These are phyloP conservation scores for Galeopsis tetrahit DNA, from an alignment of 257 asterid species.

Conservation along the genomic window DNA sequence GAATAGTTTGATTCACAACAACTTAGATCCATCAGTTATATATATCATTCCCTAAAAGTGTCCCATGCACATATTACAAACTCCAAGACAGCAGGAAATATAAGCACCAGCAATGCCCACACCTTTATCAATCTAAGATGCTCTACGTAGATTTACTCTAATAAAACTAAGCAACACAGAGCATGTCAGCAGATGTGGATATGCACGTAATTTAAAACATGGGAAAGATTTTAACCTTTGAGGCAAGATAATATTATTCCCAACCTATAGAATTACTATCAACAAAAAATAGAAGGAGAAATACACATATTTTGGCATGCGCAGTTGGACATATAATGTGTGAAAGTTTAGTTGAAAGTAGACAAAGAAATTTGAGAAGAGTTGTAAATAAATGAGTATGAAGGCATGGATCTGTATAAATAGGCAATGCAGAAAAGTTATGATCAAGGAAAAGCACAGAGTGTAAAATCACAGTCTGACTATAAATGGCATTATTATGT, in stretches of 20 bases:
- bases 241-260: neutral
- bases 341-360: constrained; percentile 11
- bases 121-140: constrained; percentile 6
- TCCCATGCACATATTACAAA: constrained; percentile 17
- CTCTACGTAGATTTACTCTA: neutral
- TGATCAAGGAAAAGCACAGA: neutral
- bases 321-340: neutral
- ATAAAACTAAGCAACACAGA: constrained; percentile 4
- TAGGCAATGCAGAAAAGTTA: constrained; percentile 14
- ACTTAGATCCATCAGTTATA: neutral
- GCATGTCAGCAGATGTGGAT: constrained; percentile 13
- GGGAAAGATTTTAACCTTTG: neutral
- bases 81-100: constrained; percentile 6
- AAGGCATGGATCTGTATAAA: neutral
- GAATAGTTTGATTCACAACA: neutral
- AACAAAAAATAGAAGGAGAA: neutral
- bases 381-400: constrained; percentile 8
- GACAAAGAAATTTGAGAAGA: neutral
- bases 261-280: constrained; percentile 15
- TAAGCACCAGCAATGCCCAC: constrained; percentile 16
- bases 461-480: neutral
- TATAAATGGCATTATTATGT: neutral
- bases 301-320: neutral
- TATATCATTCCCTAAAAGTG: constrained; percentile 18
- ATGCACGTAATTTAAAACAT: constrained; percentile 10